Base-by-base conservation (phyloP, 192 early-diverging fungal species). In the Entrophospora sp. region DNA sequence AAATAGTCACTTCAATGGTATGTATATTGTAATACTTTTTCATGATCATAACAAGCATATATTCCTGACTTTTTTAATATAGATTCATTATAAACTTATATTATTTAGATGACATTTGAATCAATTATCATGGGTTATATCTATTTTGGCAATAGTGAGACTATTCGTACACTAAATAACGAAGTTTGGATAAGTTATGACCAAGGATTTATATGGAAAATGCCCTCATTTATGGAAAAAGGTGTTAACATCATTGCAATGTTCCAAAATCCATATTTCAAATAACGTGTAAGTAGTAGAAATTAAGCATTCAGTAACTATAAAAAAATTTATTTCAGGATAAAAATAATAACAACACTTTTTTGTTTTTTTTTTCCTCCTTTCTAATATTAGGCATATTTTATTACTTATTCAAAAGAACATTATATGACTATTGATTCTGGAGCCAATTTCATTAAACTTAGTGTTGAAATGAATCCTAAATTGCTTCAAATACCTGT, bases 341-440 rank as follows among this genome's bases (percentile, higher is more conserved):
- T 57, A 3, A n/a, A 37, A 10, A 3, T 57, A n/a, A 20, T 9
- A 18, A 6, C n/a, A n/a, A n/a, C n/a, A n/a, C 18, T 4, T 32
- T 30, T n/a, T 28, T 18, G n/a, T 42, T 32, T 31, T 52, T 65
- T 31, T 40, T n/a, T n/a, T n/a, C n/a, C n/a, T n/a, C n/a, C n/a
- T n/a, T n/a, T n/a, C n/a, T n/a, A n/a, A n/a, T n/a, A n/a, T 46
- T 55, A 71, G 61, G 87, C 84, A 2, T 83, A 86, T 27, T 84
- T 89, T 58, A 69, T 90, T 25, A 82, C 78, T 5, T 46, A 67
- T 6, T 77, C 78, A 6, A 60, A 71, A 0, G 62, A 42, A 2
- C 85, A 82, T 30, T 74, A 83, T 44, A 75, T 82, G 36, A 89
- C 87, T 0, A 79, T 73, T 14, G 87, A 93, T 58, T 71, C 73